phyloP scores from a whole-genome alignment of 129 eudicot species.

The Flaveria sonorensis region DNA sequence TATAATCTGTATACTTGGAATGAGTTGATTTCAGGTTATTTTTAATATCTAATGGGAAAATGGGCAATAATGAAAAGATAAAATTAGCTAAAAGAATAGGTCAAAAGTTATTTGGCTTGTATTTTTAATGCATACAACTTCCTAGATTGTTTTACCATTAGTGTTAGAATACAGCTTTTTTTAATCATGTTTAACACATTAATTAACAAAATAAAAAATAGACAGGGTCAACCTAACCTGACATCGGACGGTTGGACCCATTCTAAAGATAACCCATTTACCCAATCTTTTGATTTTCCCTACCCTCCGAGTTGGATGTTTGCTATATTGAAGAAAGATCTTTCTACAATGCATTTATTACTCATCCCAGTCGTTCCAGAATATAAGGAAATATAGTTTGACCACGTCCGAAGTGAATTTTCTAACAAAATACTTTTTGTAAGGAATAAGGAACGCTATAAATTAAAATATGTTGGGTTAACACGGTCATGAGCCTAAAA shows the following conservation, averaged over 20 bases:
- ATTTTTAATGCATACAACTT: background rate
- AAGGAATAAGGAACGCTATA: background rate
- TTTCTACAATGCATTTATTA: slow-evolving; percentile 5
- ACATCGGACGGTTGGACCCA: background rate
- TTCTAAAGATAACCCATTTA: background rate
- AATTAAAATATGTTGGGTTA: slow-evolving; percentile 6
- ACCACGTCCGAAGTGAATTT: background rate
- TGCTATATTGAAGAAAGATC: background rate
- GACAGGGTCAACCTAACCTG: background rate
- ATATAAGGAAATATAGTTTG: background rate
- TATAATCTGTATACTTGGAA: background rate
- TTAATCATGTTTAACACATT: background rate
- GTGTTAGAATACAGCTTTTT: background rate
- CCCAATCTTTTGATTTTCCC: background rate
- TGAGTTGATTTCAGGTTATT: background rate
- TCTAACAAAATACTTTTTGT: background rate
- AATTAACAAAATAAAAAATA: background rate
- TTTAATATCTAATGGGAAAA: background rate
- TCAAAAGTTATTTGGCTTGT: background rate
- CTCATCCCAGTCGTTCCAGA: slow-evolving; percentile 5
- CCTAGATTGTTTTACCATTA: background rate
- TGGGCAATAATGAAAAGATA: background rate
- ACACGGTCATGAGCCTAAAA: background rate
- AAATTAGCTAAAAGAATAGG: background rate
- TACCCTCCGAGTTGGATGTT: background rate